Evolutionary conservation across 2,329 filamentous ascomycete species (phyloP).

Genomic region (Alternaria ethzedia): DNA sequence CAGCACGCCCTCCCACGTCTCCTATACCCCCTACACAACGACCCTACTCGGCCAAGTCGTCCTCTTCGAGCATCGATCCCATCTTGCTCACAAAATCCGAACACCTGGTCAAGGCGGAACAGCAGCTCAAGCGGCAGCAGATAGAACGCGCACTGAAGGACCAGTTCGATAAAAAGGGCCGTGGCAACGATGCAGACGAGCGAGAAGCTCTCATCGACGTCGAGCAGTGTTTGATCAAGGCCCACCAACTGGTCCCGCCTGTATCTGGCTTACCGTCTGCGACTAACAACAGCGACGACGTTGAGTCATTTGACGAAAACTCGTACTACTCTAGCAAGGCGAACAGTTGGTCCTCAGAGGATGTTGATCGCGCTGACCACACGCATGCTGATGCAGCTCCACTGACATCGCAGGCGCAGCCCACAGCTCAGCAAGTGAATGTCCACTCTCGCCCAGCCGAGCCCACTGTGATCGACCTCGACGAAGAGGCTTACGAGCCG

Average conservation of each 20-base stretch:
- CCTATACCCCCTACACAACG: constrained; percentile 36
- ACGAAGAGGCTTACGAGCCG: constrained; percentile 48
- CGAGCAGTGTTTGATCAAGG: constrained; percentile 57
- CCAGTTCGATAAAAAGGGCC: constrained; percentile 69
- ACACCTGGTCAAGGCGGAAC: constrained; percentile 80
- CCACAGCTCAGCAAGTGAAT: constrained; percentile 25
- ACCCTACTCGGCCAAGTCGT: constrained; percentile 51
- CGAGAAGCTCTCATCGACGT: constrained; percentile 51
- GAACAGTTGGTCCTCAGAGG: constrained; percentile 73
- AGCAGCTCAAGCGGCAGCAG: constrained; percentile 78
- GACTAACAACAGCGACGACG: constrained; percentile 69
- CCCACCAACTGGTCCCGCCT: constrained; percentile 75
- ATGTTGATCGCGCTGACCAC: constrained; percentile 41
- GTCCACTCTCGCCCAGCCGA: constrained; percentile 19
- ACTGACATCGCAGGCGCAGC: constrained; percentile 37
- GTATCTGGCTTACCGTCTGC: constrained; percentile 63
- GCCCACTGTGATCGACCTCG: constrained; percentile 44
- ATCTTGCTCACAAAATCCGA: constrained; percentile 87
- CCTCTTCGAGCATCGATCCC: constrained; percentile 75
- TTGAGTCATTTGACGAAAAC: constrained; percentile 89
- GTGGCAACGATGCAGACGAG: constrained; percentile 60
- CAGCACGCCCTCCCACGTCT: constrained; percentile 29
- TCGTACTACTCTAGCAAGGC: constrained; percentile 94
- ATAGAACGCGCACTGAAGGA: constrained; percentile 80
- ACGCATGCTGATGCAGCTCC: constrained; percentile 38